Base-by-base conservation (phyloP, 805 yeast genomes). In the Candida succiphila region DNA sequence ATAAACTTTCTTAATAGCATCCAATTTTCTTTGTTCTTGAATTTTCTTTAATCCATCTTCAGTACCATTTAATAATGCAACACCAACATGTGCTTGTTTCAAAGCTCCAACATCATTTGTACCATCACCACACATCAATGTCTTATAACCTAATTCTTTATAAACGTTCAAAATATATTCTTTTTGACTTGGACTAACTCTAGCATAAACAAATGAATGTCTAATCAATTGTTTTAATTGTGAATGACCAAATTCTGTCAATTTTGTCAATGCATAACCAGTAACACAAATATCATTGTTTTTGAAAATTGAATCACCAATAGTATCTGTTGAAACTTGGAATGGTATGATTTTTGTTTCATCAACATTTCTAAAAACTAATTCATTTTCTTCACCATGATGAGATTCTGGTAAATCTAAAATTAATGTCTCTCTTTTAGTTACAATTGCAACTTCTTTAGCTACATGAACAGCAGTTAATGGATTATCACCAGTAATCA, bases 71-170 rank as follows among this genome's bases (percentile, higher is more conserved):
- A 92, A 70, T 46, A 92, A 66, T n/a, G 98, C 98, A 54, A 92
- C 84, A 67, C 98, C 98, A 52, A 92, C 81, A 52, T 92, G 95
- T 2, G 98, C 97, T 65, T 92, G 97, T 59, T 92, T 92, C 61
- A 92, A 73, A 35, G 98, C 98, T 60, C 98, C 98, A 32, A 92
- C 98, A 67, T 92, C 98, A 54, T 92, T 92, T n/a, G 98, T 92
- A 61, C 98, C 98, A 62, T 92, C 98, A 68, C 98, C 98, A 62
- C 98, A 92, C 98, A 92, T 92, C 48, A 92, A 70, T 17, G 97
- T 92, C 52, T 75, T 81, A 61, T 89, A 92, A 18, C 96, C 96
- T 55, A 85, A 70, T 41, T 75, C 78, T 58, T 89, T 92, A 56
- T 85, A 72, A 25, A 87, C 72, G 40, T 77, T 79, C 49, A 92